phyloP scores from a whole-genome alignment of 2,329 filamentous ascomycete genomes.

The Paracamarosporium sp. region DNA sequence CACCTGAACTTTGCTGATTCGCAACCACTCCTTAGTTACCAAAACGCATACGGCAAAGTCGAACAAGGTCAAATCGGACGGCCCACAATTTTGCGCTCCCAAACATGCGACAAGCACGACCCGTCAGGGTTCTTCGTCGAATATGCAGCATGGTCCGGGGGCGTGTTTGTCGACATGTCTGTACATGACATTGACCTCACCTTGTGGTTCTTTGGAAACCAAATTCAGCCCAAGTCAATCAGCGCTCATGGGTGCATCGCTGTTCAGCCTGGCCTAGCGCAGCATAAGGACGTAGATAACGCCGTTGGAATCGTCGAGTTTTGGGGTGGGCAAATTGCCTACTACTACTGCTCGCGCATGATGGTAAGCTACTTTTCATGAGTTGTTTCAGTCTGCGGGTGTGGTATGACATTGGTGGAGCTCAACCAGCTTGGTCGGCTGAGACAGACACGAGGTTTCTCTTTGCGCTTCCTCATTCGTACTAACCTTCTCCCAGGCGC shows the following conservation, averaged over 20 bases:
- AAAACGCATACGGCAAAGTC: slow-evolving; percentile 44
- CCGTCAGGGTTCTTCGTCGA: slow-evolving; percentile 49
- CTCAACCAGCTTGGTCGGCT: no score
- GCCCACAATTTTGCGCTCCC: slow-evolving; percentile 51
- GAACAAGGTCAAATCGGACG: slow-evolving; percentile 46
- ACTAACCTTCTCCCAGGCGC: slow-evolving; percentile 21
- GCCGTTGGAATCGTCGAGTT: slow-evolving; percentile 54
- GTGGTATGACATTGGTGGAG: no score
- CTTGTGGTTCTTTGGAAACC: slow-evolving; percentile 50
- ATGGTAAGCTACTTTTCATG: slow-evolving; percentile 15
- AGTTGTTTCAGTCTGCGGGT: no score
- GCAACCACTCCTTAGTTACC: neutral
- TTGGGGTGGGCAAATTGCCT: slow-evolving; percentile 52
- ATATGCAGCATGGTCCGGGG: slow-evolving; percentile 50
- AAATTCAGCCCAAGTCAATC: slow-evolving; percentile 44
- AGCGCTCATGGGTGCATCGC: slow-evolving; percentile 45
- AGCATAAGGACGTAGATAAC: slow-evolving; percentile 52
- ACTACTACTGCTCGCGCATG: slow-evolving; percentile 54
- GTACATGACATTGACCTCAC: slow-evolving; percentile 56
- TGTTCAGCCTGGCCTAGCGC: slow-evolving; percentile 47
- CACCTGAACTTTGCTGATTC: no score
- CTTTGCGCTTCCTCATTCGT: no score
- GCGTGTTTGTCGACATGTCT: slow-evolving; percentile 54
- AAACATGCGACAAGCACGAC: slow-evolving; percentile 50
- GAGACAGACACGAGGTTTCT: no score